Base-by-base conservation (phyloP, 257 asterid genomes). In the Marsdenia floribunda region DNA sequence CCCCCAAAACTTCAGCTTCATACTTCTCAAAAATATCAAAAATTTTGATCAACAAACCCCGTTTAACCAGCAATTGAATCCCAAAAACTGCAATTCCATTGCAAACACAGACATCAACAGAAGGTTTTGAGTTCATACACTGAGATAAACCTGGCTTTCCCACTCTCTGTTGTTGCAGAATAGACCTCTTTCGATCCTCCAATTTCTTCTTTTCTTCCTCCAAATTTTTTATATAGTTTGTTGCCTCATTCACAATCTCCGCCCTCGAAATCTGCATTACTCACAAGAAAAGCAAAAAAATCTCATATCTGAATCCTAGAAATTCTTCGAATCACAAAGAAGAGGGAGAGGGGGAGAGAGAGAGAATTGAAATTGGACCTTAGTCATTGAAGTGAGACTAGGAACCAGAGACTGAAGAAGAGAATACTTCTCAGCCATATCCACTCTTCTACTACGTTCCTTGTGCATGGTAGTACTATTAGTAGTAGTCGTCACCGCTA, bases 331-430 rank as follows among this genome's bases (percentile, higher is more conserved):
- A 60, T 57, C 13, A 44, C 49, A 44, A 44, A 6, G 26, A 59
- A 33, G 33, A 47, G 53, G 53, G 61, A 42, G 54, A 33, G 33
- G 47, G 53, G 47, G 61, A 42, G 46, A 42, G 46, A 44, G 49
- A 44, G 3, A 29, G 29, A 65, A 53, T 53, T 53, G 22, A 44
- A 44, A 6, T 44, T 44, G 12, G 12, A 90, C 97, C 96, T 92
- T 92, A 13, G 14, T 10, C 11, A 74, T 52, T 40, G 67, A n/a
- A 67, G 35, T 15, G 33, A 85, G 83, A 53, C 85, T 72, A 26
- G 97, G 96, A 77, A 92, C 80, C 86, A 83, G 76, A 26, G 92
- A 86, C 60, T 73, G 88, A 76, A 92, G 92, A 77, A 80, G 35
- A 75, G 86, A 83, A 75, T 49, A 90, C 0, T 74, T 83, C 40